Evolutionary conservation across 495 filamentous ascomycete species (phyloP).

Genomic region (Aspergillus funiculosus): DNA sequence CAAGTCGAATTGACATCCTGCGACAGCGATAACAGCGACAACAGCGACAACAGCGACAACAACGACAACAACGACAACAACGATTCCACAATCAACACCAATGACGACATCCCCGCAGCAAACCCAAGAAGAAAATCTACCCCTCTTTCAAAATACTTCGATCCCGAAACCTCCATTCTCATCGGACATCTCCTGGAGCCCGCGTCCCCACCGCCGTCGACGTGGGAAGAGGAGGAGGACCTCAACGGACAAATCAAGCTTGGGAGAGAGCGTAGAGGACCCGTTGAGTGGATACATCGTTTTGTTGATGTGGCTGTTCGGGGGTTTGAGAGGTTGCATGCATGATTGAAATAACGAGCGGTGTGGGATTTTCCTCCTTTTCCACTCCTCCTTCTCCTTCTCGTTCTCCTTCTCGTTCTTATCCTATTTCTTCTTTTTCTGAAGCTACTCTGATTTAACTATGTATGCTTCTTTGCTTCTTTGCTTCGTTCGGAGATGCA

Average conservation of each 20-base stretch:
- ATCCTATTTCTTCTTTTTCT: no score
- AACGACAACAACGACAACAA: background rate
- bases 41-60: background rate
- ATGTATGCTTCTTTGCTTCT: no score
- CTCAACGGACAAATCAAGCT: background rate
- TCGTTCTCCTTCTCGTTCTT: no score
- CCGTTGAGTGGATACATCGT: background rate
- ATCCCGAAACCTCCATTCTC: conserved; percentile 11
- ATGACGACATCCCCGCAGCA: no score
- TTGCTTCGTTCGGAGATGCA: no score
- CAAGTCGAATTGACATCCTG: background rate
- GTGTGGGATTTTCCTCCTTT: background rate
- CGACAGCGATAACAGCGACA: background rate
- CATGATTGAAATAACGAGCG: background rate
- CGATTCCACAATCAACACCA: no score
- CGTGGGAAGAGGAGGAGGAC: conserved; percentile 5
- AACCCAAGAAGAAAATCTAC: no score
- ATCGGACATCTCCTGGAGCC: conserved; percentile 6
- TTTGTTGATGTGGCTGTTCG: conserved; percentile 1
- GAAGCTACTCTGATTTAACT: no score
- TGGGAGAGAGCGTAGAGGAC: background rate
- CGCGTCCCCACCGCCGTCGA: background rate
- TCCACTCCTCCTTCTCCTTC: background rate
- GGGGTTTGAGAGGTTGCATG: background rate
- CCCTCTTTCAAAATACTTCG: conserved; percentile 15